Base-by-base conservation (phyloP, 257 asterid species). In the Jaltomata sinuosa region DNA sequence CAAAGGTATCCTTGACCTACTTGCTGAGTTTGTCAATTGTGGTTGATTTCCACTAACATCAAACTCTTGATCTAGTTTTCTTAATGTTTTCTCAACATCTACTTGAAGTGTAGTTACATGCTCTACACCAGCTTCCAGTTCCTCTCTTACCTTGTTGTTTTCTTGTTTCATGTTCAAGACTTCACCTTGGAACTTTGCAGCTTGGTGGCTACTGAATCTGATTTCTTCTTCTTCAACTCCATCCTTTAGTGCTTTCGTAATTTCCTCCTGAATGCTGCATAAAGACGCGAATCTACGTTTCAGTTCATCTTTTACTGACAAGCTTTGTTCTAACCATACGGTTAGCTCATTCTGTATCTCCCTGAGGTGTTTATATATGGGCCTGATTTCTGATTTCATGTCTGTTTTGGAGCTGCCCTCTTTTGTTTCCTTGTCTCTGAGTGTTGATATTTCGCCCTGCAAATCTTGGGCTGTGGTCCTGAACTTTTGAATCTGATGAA, bases 161-260 rank as follows among this genome's bases (percentile, higher is more conserved):
- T 96, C 99, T 81, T 94, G 99, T 86, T 94, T 94, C 99, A 94
- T 96, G 90, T 92, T 94, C 92, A 91, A 59, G 69, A 92, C 88
- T 90, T 96, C 98, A 36, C 99, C 99, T 86, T 94, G 98, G 85
- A 94, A 85, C 79, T 92, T 94, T 69, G 99, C 99, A 62, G 99
- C 99, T 87, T 94, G 98, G 72, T 96, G 98, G 86, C 95, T 96
- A 52, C 94, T 91, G 87, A 96, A 94, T 76, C 59, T 85, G 64
- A 92, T 90, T 80, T 93, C 97, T 1, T 94, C 97, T 71, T 90
- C 97, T 71, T 91, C 96, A 1, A 91, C 92, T 0, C 95, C 92
- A 64, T 92, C 97, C 77, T 90, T 93, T 62, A 96, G 53, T 6
- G 98, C 94, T 79, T 25, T 87, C 4, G 94, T 92, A 74, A 96